phyloP scores from a whole-genome alignment of 1,139 yeast species.

The Candida sanyaensis region DNA sequence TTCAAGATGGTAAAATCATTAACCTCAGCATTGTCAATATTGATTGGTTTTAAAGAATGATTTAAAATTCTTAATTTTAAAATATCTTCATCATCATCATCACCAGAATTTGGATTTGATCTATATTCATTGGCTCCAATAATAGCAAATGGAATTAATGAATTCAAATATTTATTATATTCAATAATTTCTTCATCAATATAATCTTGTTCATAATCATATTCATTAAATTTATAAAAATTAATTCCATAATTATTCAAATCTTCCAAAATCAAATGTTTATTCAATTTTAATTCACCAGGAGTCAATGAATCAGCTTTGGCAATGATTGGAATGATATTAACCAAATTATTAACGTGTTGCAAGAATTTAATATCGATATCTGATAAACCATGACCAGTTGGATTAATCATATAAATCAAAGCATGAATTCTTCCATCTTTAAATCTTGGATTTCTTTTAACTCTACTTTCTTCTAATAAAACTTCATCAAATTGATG shows the following conservation, averaged over 20 bases:
- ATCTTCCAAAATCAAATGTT: slow-evolving; percentile 43
- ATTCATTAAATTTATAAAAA: slow-evolving; percentile 49
- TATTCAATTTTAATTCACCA: slow-evolving; percentile 37
- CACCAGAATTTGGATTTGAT: slow-evolving; percentile 29
- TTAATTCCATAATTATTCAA: slow-evolving; percentile 41
- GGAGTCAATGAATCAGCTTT: slow-evolving; percentile 46
- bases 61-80: slow-evolving; percentile 42
- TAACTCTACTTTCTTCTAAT: slow-evolving; percentile 50
- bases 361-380: slow-evolving; percentile 44
- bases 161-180: slow-evolving; percentile 47
- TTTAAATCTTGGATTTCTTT: slow-evolving; percentile 48
- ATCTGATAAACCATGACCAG: slow-evolving; percentile 49
- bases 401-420: slow-evolving; percentile 49
- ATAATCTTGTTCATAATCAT: slow-evolving; percentile 49
- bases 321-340: slow-evolving; percentile 44
- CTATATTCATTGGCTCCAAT: slow-evolving; percentile 48
- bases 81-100: slow-evolving; percentile 40
- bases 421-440: slow-evolving; percentile 51
- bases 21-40: slow-evolving; percentile 55
- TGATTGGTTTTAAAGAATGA: slow-evolving; percentile 40
- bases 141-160: slow-evolving; percentile 42
- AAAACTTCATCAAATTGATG: slow-evolving; percentile 52
- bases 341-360: slow-evolving; percentile 44
- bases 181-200: slow-evolving; percentile 52
- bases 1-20: slow-evolving; percentile 69